Evolutionary conservation across 2,329 filamentous ascomycete genomes (phyloP), one percentile per base, ranked within the genome.

Genomic region (Penicillium occitanis): DNA sequence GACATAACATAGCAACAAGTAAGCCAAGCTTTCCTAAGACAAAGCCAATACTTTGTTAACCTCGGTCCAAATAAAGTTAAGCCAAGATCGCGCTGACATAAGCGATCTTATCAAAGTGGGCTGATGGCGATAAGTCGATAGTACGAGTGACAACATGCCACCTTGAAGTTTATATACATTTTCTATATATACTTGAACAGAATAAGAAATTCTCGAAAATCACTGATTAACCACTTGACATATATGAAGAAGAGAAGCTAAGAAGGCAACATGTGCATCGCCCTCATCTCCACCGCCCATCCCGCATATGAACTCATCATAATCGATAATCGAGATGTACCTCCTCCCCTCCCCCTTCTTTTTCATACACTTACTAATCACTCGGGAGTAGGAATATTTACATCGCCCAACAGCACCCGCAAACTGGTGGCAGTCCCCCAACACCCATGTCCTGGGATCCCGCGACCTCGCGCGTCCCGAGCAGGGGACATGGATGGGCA

Each of bases 261-360:
- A 51, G 13, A 17, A 46, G 28, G 37, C 42, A 40, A 11, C 60
- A 93, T 93, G 91, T 93, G 91, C 75, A 93, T 93, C 79, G 88
- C 88, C 59, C 82, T 93, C 55, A 81, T 92, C 66, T 91, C 90
- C 30, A 93, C 90, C 19, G 85, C 89, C 55, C 91, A 93, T 74
- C 91, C 91, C 10, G 82, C 85, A 70, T 93, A 93, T 78, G 85
- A 89, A 30, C 83, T 93, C 67, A 90, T 94, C 71, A 80, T 91
- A 67, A 82, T 93, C 74, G 87, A 93, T 79, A 94, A 94, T 76
- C 86, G 91, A 71, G 91, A 94, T 80, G 90, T 83, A 77, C 65
- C 37, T 3, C 13, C 19, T 25, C 10, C 22, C 10, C 30, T 3
- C 30, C 1, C 30, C 30, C 30, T 7, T 33, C 8, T 1, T 33